Evolutionary conservation across 805 yeast species (phyloP), one percentile per base, ranked within the genome.

Genomic region (Ogataea ganodermae): DNA sequence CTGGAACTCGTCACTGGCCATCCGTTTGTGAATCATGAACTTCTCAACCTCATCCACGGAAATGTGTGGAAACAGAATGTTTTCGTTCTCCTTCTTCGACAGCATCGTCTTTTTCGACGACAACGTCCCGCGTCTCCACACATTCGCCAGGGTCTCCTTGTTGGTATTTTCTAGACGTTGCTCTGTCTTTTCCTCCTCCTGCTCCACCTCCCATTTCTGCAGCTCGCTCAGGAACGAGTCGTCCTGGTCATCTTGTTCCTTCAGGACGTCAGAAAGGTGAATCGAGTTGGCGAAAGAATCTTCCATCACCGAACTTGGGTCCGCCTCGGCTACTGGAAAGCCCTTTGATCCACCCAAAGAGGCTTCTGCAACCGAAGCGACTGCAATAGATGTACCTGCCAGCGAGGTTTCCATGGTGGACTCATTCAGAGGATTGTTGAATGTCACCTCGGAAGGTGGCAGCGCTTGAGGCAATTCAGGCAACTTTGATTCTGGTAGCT

Each of bases 221-320:
- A 74, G 55, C 36, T 73, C 78, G 42, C 71, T 73, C 49, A 62
- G 58, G 17, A 70, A 70, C 22, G 78, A 72, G 53, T 73, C 72
- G 12, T 72, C 66, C 47, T 68, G 65, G 42, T 74, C 67, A 3
- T 76, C 68, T 10, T 38, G 66, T 3, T 76, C 68, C 4, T 38
- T 24, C 48, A 69, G 61, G 5, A 76, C 30, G 38, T 59, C 59
- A 4, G 63, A 56, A 14, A 58, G 47, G 27, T 58, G 52, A 31
- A 57, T 47, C 10, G 60, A 50, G 31, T 42, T 33, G 2, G 40
- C 48, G 9, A 49, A 21, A 6, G 46, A 46, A 16, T n/a, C n/a
- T n/a, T n/a, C n/a, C n/a, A n/a, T n/a, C n/a, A n/a, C n/a, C n/a
- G n/a, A n/a, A n/a, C n/a, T n/a, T n/a, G n/a, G n/a, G n/a, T n/a